These are phyloP conservation scores for Sisymbrium altissimum DNA, from an alignment of 345 rosid genomes.

Conservation along the genomic window DNA sequence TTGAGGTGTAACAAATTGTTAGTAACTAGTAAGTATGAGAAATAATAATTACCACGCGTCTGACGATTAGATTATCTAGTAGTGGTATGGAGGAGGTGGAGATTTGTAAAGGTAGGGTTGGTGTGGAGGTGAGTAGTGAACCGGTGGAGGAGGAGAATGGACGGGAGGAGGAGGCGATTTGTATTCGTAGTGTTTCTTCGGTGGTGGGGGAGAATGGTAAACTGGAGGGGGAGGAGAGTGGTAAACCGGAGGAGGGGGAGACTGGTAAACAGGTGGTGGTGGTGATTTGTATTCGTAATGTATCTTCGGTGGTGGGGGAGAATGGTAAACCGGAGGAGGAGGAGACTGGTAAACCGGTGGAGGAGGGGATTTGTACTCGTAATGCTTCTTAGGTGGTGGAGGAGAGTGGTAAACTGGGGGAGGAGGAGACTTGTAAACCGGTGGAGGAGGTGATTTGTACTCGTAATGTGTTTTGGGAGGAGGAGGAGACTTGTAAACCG, in stretches of 20 bases:
- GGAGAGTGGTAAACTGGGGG: constrained; percentile 30
- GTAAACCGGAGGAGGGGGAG: constrained; percentile 24
- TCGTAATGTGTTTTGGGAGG: not conserved
- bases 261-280: constrained; percentile 21
- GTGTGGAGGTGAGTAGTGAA: constrained; percentile 27
- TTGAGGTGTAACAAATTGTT: not conserved
- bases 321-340: constrained; percentile 16
- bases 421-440: constrained; percentile 11
- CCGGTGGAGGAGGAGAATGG: constrained; percentile 21
- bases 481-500: constrained; percentile 1
- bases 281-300: constrained; percentile 25
- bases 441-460: constrained; percentile 28
- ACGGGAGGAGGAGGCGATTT: constrained; percentile 30
- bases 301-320: constrained; percentile 7
- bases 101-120: constrained; percentile 34
- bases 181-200: constrained; percentile 13
- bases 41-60: constrained; percentile 27
- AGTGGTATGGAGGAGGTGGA: constrained; percentile 55
- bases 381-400: constrained; percentile 4
- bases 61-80: constrained; percentile 32
- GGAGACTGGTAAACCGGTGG: constrained; percentile 25
- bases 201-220: constrained; percentile 21
- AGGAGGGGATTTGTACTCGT: constrained; percentile 23
- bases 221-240: constrained; percentile 11
- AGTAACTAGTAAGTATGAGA: not conserved